Percentiles rank a stretch among this genome's conserved stretches.
Evolutionary conservation across 2,329 filamentous ascomycete genomes (phyloP).

Genomic region (Catunica adiposa): DNA sequence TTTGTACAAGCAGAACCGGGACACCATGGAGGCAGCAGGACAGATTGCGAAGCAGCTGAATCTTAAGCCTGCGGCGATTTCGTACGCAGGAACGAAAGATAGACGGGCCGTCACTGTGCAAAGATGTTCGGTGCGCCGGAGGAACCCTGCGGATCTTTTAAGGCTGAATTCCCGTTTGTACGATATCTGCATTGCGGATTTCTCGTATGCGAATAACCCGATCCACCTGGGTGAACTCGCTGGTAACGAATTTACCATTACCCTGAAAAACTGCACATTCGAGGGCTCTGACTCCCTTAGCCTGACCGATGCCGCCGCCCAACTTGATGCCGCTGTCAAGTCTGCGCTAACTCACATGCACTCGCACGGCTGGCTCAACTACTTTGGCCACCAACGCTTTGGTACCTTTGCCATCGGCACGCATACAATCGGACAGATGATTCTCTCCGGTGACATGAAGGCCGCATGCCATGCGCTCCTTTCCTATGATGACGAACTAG

Average conservation of each 20-base stretch:
- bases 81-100: constrained; percentile 75
- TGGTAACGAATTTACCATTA: constrained; percentile 89
- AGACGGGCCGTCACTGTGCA: constrained; percentile 74
- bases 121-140: constrained; percentile 48
- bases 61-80: constrained; percentile 57
- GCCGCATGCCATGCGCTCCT: constrained; percentile 66
- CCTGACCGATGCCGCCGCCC: constrained; percentile 19
- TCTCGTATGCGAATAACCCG: constrained; percentile 53
- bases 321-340: constrained; percentile 27
- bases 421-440: constrained; percentile 66
- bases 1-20: constrained; percentile 90
- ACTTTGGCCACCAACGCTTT: constrained; percentile 94
- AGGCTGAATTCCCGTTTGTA: constrained; percentile 46
- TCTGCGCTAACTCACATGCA: constrained; percentile 50
- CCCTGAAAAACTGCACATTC: constrained; percentile 59
- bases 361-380: constrained; percentile 80
- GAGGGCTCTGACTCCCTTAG: constrained; percentile 15
- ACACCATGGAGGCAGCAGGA: constrained; percentile 80
- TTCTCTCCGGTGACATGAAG: constrained; percentile 67
- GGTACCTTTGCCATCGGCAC: constrained; percentile 78
- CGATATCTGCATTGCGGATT: constrained; percentile 60
- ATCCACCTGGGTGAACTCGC: constrained; percentile 68
- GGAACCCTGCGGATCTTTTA: constrained; percentile 41
- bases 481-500: constrained; percentile 48
- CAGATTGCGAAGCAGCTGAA: constrained; percentile 60